These are phyloP conservation scores for Leucogyrophana mollusca DNA, from an alignment of 768 basidiomycete genomes.

Conservation along the genomic window DNA sequence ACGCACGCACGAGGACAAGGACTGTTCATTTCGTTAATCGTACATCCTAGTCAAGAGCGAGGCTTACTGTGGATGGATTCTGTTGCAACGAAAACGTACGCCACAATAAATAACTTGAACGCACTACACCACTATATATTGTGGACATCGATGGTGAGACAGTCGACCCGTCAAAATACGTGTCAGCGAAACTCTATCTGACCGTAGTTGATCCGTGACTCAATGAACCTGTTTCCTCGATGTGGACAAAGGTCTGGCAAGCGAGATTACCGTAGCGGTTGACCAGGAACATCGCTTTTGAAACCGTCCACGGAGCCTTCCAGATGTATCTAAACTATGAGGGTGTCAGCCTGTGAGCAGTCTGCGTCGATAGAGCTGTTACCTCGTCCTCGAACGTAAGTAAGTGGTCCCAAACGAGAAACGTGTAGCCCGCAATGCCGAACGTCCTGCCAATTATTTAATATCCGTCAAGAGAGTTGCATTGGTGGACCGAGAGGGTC, in stretches of 20 bases:
- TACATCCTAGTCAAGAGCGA: not conserved
- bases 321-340: not conserved
- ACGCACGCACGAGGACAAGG: not conserved
- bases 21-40: not conserved
- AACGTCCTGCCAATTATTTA: not conserved
- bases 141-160: not conserved
- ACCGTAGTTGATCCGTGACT: not conserved
- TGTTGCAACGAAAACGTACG: constrained; percentile 9
- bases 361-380: not conserved
- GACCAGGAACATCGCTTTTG: not conserved
- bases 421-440: not conserved
- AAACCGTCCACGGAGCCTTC: not conserved
- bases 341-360: not conserved
- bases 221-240: not conserved
- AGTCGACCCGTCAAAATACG: not conserved
- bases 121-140: too few species aligned
- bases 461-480: too few species aligned
- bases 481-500: too few species aligned
- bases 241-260: not conserved
- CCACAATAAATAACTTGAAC: not conserved
- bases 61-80: constrained; percentile 23
- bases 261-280: not conserved
- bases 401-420: not conserved
- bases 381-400: not conserved
- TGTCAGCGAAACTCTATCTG: not conserved